Base-by-base conservation (phyloP, 352 stramenopile species). In the Phytophthora pistaciae region DNA sequence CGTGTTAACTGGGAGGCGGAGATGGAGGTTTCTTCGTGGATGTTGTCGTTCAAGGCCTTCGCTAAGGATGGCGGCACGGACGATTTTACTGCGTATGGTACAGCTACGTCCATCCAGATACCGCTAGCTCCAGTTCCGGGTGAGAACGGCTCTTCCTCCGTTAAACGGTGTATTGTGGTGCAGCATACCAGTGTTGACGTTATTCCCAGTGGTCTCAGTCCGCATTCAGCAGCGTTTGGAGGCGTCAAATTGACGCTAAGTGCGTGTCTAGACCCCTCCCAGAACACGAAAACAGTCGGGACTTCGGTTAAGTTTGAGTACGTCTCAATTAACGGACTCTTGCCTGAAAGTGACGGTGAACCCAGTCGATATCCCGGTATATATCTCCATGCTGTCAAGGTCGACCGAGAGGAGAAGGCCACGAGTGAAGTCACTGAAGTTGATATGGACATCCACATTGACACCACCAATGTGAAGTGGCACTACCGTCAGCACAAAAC, bases 401-500 rank as follows among this genome's bases (percentile, higher is more conserved):
- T 86, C 14, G 67, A 75, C 33, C 67, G 70, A 5, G 46, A 73
- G 21, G 70, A 82, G 23, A 80, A 79, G 11, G 20, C 52, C 25
- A 53, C 67, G 5, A 6, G 2, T 3, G 77, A 83, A 29, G 46
- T 53, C 8, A 66, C 58, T 13, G 74, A 88, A 54, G 58, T 74
- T 3, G 60, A 75, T 16, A 60, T 84, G 74, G 36, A 72, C 1
- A 54, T 88, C 40, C 40, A 61, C 18, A 70, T 86, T 14, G 63
- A 70, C 1, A 62, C 77, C 9, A 49, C 70, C 5, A 66, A 62
- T 5, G 46, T 87, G 5, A 57, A 82, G 36, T 87, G 80, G 80
- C 68, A 70, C 21, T 80, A 84, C 21, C 56, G 21, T 10, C 54
- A 66, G 14, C 79, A 87, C 52, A 67, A 62, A 9, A 29, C 40